These are phyloP conservation scores for Trypanosoma avium DNA, from an alignment of 208 protist species.

Conservation along the genomic window DNA sequence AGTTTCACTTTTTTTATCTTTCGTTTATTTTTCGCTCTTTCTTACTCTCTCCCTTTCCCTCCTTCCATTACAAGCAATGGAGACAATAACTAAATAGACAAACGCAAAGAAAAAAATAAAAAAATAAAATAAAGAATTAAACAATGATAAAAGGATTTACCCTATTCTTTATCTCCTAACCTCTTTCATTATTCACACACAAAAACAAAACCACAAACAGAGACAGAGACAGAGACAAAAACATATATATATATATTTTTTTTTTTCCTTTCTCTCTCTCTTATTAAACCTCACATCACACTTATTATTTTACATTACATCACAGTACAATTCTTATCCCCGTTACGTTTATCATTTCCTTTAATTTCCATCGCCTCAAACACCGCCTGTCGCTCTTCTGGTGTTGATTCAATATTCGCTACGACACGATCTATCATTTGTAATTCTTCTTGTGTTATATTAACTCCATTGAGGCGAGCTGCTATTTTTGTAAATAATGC, in stretches of 20 bases:
- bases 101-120: no score
- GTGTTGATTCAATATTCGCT: slow-evolving; percentile 42
- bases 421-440: slow-evolving; percentile 55
- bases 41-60: no score
- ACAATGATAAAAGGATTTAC: no score
- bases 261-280: not conserved
- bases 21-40: no score
- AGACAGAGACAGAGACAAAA: slow-evolving; percentile 21
- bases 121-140: no score
- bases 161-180: no score
- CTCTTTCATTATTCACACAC: no score
- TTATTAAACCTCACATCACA: slow-evolving; percentile 14
- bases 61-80: no score
- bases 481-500: slow-evolving; percentile 82
- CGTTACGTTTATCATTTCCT: slow-evolving; percentile 11
- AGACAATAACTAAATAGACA: no score
- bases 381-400: slow-evolving; percentile 12
- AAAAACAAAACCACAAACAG: not conserved
- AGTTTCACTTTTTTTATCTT: no score
- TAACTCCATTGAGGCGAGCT: slow-evolving; percentile 78
- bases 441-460: slow-evolving; percentile 72
- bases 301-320: slow-evolving; percentile 35
- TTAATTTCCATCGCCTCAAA: slow-evolving; percentile 16
- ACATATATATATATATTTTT: no score
- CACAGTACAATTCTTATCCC: slow-evolving; percentile 37